Evolutionary conservation across 208 protist genomes (phyloP), one percentile per base, ranked within the genome.

Genomic region (Crithidia fasciculata): DNA sequence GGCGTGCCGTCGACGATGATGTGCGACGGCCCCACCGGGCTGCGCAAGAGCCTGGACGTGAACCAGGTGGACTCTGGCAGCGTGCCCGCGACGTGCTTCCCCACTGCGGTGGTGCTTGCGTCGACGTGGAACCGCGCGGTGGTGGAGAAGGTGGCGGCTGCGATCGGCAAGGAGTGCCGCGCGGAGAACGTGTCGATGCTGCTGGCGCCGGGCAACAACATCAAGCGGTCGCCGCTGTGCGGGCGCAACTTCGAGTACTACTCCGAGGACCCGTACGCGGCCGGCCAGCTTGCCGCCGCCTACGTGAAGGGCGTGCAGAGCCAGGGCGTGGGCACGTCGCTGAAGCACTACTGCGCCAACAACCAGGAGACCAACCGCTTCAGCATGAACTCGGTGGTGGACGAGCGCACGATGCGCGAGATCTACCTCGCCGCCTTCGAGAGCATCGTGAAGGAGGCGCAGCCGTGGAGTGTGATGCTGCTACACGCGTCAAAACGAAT

Each of bases 161-260:
- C 18, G 8, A 71, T 71, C 47, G 73, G 73, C 43, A 18, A 52
- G 10, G 73, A 78, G 65, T 77, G 59, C 63, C 53, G 52, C n/a
- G 37, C 39, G 16, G 62, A 71, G 72, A 43, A 54, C 44, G 72
- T 77, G 47, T 50, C 66, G 40, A 5, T 64, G 40, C 54, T 69
- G 40, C 72, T 77, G 41, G 63, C 36, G 43, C 72, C 72, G 9
- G 72, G 72, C 62, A 59, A 61, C 59, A 72, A 71, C 72, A 70
- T 68, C 63, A 77, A 77, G 63, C 74, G 70, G 53, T 61, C 59
- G 16, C 83, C 83, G 52, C 65, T 62, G n/a, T 73, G 78, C 62
- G 83, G 83, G 2, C 70, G 84, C 45, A 86, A 86, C 64, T 86
- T 81, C 60, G 84, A 89, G 76, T 84, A 83, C 73, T 78, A 72